Evolutionary conservation across 2,329 filamentous ascomycete genomes (phyloP), one percentile per base, ranked within the genome.

Genomic region (Phyllosticta citribraziliensis): DNA sequence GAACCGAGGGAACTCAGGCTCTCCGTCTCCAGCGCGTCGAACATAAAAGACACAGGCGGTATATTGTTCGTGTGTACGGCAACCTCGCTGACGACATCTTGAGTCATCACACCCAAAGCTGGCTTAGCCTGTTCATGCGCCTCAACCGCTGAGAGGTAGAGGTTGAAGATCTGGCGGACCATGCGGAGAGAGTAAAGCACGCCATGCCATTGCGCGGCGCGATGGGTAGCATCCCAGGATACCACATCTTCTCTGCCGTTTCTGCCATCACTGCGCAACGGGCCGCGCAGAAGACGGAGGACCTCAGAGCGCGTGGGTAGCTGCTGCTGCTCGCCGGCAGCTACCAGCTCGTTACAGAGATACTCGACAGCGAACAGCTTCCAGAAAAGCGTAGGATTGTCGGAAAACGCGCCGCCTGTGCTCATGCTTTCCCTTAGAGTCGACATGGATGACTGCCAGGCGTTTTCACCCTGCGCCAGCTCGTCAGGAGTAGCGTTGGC

Each of bases 131-230:
- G 6, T n/a, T 5, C 14, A 47, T 47, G 14, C 5, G 40, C 40
- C 17, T n/a, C 12, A 6, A n/a, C 19, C 8, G 40, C 40, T 3
- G 53, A 30, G 12, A 55, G 52, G 4, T 52, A 52, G 17, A 60
- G n/a, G n/a, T 52, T 30, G 17, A 62, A 19, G 25, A 55, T 53
- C 19, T 62, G 60, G n/a, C 60, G 55, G 9, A 62, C 30, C 60
- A 62, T 62, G 33, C 61, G 56, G 4, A 62, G 56, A 19, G 61
- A 62, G 50, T 59, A 62, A 52, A 53, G 55, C 35, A 56, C 14
- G 40, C 61, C 61, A 20, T 62, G 56, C 25, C 33, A 19, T 35
- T 62, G 61, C 10, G 61, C 56, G 20, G 11, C 19, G n/a, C 22
- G 56, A 30, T 62, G 61, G 53, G 58, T 33, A 12, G 51, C 9